Conservation (phyloP, 2,329 filamentous ascomycete species). For the Nemania diffusa region DNA sequence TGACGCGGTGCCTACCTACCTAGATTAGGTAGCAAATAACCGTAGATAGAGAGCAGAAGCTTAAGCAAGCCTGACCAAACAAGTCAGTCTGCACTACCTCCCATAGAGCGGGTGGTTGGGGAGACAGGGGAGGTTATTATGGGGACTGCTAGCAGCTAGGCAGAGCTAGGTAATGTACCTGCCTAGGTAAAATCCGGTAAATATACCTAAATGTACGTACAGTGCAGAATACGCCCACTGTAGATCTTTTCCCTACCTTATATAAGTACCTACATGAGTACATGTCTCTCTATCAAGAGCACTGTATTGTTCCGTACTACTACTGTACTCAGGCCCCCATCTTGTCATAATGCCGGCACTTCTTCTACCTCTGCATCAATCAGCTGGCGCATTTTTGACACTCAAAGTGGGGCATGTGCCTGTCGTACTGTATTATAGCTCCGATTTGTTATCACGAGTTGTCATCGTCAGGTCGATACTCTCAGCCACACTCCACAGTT, state of each 20-base stretch:
- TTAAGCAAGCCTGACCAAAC: slow-evolving; percentile 2
- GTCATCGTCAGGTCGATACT: background rate
- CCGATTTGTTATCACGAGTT: slow-evolving; percentile 10
- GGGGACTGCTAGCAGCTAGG: background rate
- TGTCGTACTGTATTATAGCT: background rate
- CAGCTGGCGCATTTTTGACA: slow-evolving; percentile 25
- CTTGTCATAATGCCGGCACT: slow-evolving; percentile 19
- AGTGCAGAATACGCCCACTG: no score
- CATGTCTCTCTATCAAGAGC: no score
- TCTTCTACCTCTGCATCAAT: slow-evolving; percentile 24
- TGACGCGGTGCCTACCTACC: background rate
- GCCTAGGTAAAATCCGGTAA: no score
- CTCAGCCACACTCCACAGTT: slow-evolving; percentile 29
- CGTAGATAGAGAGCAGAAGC: background rate
- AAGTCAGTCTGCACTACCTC: background rate
- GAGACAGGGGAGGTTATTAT: background rate
- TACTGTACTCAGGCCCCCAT: background rate
- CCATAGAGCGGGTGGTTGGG: slow-evolving; percentile 4
- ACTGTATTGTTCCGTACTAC: background rate
- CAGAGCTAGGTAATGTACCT: background rate
- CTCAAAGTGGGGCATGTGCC: background rate
- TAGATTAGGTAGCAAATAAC: background rate
- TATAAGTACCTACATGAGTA: no score
- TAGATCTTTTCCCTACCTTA: no score
- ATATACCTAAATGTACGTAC: no score